Evolutionary conservation across 2,329 filamentous ascomycete species (phyloP).

Genomic region (Cercospora canescens): DNA sequence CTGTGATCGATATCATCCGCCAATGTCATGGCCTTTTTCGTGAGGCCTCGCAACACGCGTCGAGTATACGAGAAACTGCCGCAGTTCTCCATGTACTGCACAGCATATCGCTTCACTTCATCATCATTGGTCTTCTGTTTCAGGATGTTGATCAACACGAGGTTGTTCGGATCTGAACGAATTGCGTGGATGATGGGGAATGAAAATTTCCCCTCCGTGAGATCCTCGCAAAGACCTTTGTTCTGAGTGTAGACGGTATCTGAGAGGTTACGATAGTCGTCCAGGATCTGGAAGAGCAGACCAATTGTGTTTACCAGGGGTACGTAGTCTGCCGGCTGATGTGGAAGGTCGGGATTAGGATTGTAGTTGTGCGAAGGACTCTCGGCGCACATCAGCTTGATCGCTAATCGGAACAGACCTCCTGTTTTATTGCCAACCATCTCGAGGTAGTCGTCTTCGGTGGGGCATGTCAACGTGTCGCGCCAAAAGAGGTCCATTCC

Average conservation of each 20-base stretch:
- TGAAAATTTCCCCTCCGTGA: slow-evolving; percentile 96
- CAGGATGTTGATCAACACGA: slow-evolving; percentile 86
- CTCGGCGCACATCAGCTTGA: slow-evolving; percentile 87
- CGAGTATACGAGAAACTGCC: slow-evolving; percentile 87
- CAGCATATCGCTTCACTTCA: slow-evolving; percentile 87
- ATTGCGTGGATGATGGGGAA: slow-evolving; percentile 96
- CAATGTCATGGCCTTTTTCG: slow-evolving; percentile 44
- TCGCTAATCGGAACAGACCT: slow-evolving; percentile 78
- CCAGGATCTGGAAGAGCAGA: slow-evolving; percentile 85
- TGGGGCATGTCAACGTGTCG: slow-evolving; percentile 79
- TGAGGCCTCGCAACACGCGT: slow-evolving; percentile 53
- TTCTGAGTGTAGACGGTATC: slow-evolving; percentile 69
- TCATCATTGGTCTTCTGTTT: slow-evolving; percentile 85
- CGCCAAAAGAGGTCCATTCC: slow-evolving; percentile 92
- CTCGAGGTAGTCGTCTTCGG: slow-evolving; percentile 87
- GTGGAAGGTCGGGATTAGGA: slow-evolving; percentile 6
- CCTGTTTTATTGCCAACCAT: slow-evolving; percentile 93
- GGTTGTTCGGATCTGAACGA: slow-evolving; percentile 69
- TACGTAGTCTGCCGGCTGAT: slow-evolving; percentile 61
- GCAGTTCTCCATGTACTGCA: slow-evolving; percentile 82
- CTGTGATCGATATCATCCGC: slow-evolving; percentile 42
- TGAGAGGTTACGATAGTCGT: slow-evolving; percentile 88
- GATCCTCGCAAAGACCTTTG: slow-evolving; percentile 92
- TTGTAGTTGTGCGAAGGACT: slow-evolving; percentile 40
- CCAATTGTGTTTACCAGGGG: slow-evolving; percentile 83